Percentiles rank a stretch among this genome's conserved stretches.
These are phyloP conservation scores for Mesembryanthemum crystallinum DNA, from an alignment of 148 eudicot genomes.

Conservation along the genomic window DNA sequence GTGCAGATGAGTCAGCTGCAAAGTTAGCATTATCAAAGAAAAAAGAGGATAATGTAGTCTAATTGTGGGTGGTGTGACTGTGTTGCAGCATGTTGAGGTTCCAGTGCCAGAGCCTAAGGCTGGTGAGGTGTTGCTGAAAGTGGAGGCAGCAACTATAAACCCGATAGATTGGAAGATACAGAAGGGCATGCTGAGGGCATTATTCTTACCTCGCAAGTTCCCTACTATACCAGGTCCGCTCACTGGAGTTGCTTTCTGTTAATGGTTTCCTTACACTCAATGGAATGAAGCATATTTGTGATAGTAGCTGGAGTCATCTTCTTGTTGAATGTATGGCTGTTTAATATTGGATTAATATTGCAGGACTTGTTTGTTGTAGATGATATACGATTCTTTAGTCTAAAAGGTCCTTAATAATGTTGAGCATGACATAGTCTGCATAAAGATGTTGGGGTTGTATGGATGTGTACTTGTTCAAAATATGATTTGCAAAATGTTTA, in stretches of 20 bases:
- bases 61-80: not conserved
- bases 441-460: no score
- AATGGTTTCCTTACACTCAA: not conserved
- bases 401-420: no score
- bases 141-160: conserved; percentile 76
- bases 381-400: no score
- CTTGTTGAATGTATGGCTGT: not conserved
- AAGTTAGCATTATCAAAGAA: not conserved
- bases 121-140: conserved; percentile 63
- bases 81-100: conserved; percentile 71
- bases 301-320: not conserved
- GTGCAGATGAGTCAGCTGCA: not conserved
- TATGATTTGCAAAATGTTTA: no score
- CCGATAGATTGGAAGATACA: conserved; percentile 79
- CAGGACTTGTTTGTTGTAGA: not conserved
- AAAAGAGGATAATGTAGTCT: not conserved
- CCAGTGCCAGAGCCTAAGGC: conserved; percentile 61
- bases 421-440: not conserved
- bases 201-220: conserved; percentile 59
- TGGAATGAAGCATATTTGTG: no score
- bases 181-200: conserved; percentile 50
- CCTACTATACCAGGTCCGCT: conserved; percentile 64
- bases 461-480: no score
- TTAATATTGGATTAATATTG: not conserved
- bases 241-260: not conserved